Base-by-base conservation (phyloP, 2,329 filamentous ascomycete genomes). In the Xylaria sp. region DNA sequence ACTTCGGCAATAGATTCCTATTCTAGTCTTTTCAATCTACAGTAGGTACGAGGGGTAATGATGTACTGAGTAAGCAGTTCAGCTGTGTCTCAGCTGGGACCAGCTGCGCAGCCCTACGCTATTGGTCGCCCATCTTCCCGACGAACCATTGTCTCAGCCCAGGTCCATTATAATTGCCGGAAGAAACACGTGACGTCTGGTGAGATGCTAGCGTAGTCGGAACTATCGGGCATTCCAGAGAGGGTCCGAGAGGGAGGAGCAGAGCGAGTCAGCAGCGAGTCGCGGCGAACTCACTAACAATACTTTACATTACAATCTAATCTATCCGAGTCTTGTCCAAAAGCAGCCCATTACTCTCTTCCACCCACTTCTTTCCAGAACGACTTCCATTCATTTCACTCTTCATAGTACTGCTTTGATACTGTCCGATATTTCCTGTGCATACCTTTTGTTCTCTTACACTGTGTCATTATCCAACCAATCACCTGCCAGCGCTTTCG, bases 301-400 rank as follows among this genome's bases (percentile, higher is more conserved):
- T 49, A 36, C 33, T 36, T 36, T 36, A 36, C 33, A 36, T 9
- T 48, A 3, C 18, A 39, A 52, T 28, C 59, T 33, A 39, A 51
- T 36, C 60, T 25, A 49, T 33, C 62, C 52, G 43, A 48, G 54
- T 62, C 61, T 54, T n/a, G 52, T 62, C 64, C 41, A 64, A 39
- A 62, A 58, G 39, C 51, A 46, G 25, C 51, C 54, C 62, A 64
- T n/a, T 31, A 69, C 67, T 55, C 41, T 65, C 68, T 62, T 36
- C 63, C 63, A 62, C 62, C 39, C 63, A 55, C 39, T 62, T 64
- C 57, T 52, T 18, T 52, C 61, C 51, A 18, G 18, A 41, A 46
- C 60, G 13, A 31, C 61, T 20, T 43, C 41, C 54, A 62, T 56
- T 62, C 28, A 25, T 51, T 28, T 28, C 25, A 63, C 48, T 56